Percentiles rank a stretch among this genome's conserved stretches.
Conservation (phyloP, 371 early-diverging fungal genomes). For the Mortierella sp. region DNA sequence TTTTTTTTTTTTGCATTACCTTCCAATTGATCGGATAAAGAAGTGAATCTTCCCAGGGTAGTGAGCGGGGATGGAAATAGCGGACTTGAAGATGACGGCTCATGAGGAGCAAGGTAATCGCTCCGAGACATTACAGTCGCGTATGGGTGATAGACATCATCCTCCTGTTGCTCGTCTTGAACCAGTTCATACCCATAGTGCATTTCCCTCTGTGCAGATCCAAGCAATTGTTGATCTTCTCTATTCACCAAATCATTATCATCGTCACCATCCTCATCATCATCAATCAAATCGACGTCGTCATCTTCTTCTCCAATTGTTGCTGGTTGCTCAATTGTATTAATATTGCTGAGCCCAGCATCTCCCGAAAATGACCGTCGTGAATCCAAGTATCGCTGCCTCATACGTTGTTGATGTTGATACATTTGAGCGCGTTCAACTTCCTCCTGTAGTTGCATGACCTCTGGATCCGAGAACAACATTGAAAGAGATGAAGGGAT, state of each 20-base stretch:
- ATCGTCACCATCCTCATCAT: not conserved
- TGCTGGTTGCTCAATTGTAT: not conserved
- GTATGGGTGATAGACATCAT: slow-evolving; percentile 24
- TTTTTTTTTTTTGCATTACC: slow-evolving; percentile 19
- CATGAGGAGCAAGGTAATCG: slow-evolving; percentile 47
- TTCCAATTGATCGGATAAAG: slow-evolving; percentile 14
- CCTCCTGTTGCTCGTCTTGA: slow-evolving; percentile 18
- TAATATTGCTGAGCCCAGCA: not conserved
- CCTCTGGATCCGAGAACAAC: slow-evolving; percentile 49
- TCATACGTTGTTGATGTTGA: slow-evolving; percentile 20
- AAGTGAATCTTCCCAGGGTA: slow-evolving; percentile 33
- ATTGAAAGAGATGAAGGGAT: slow-evolving; percentile 51
- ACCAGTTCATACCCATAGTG: slow-evolving; percentile 37
- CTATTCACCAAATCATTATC: not conserved
- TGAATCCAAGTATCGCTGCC: slow-evolving; percentile 22
- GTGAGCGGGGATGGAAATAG: slow-evolving; percentile 51
- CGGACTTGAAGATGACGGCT: slow-evolving; percentile 53
- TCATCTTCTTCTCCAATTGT: not conserved
- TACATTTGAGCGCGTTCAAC: slow-evolving; percentile 26
- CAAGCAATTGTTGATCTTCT: slow-evolving; percentile 10
- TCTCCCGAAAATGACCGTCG: slow-evolving; percentile 19
- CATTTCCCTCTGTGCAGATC: not conserved
- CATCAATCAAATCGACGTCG: not conserved
- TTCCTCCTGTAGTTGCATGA: slow-evolving; percentile 37
- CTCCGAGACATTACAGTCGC: slow-evolving; percentile 33